A percentile compares a stretch with the other conserved stretches of the same genome.
Evolutionary conservation across 1,284 basidiomycete genomes (phyloP).

Genomic region (Phenoliferia sp.): DNA sequence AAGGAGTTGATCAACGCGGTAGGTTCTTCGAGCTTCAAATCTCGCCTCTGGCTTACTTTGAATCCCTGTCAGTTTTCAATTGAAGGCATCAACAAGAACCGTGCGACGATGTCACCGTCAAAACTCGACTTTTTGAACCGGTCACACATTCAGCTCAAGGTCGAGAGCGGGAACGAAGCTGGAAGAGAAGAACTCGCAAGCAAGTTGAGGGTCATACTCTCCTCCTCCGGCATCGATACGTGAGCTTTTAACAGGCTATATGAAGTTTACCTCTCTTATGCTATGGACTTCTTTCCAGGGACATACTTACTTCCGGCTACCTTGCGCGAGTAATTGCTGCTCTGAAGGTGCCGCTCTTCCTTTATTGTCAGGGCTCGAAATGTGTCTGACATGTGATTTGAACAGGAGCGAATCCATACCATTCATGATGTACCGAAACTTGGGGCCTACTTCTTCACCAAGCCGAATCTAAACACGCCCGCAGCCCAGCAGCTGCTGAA

Average conservation of each 20-base stretch:
- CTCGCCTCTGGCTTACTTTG: background rate
- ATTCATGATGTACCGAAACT: conserved; percentile 61
- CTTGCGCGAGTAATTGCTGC: background rate
- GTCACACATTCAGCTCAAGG: conserved; percentile 58
- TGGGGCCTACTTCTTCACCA: conserved; percentile 69
- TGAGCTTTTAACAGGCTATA: conserved; percentile 2
- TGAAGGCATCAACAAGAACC: conserved; percentile 63
- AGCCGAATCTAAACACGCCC: conserved; percentile 55
- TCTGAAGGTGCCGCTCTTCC: background rate
- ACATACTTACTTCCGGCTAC: no score
- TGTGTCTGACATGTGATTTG: background rate
- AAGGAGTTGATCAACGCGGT: conserved; percentile 61
- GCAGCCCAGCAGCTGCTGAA: conserved; percentile 58
- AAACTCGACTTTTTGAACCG: conserved; percentile 76
- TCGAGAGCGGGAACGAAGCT: background rate
- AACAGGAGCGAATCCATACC: conserved; percentile 63
- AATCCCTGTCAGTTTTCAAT: conserved; percentile 58
- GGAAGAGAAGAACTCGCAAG: conserved; percentile 17
- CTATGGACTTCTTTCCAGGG: background rate
- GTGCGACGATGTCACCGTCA: conserved; percentile 61
- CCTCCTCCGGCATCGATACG: background rate
- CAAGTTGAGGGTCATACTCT: conserved; percentile 13
- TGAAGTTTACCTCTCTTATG: background rate
- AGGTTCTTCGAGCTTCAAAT: conserved; percentile 8
- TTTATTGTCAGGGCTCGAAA: no score